A percentile compares a stretch with the other conserved stretches of the same genome.
Evolutionary conservation across 108 stramenopile genomes (phyloP).

Genomic region (Nannochloropsis gaditana): DNA sequence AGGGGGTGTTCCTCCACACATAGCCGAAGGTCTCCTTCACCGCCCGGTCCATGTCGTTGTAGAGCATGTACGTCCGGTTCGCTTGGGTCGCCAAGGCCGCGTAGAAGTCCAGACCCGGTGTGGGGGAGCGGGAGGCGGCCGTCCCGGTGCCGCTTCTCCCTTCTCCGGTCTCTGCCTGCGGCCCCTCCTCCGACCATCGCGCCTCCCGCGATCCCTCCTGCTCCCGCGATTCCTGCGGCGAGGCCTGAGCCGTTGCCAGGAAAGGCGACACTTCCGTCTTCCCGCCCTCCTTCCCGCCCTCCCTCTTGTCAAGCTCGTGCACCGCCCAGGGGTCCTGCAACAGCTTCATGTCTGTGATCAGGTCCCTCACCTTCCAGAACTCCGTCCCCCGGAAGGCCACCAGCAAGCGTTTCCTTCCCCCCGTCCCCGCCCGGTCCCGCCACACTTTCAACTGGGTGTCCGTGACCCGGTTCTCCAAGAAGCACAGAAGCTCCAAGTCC

Average conservation of each 20-base stretch:
- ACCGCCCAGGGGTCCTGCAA: neutral
- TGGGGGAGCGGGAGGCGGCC: too few relatives aligned
- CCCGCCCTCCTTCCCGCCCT: neutral
- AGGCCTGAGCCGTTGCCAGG: neutral
- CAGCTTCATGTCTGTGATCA: neutral
- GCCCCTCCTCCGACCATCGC: too few relatives aligned
- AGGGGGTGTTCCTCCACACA: neutral
- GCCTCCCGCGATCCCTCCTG: neutral
- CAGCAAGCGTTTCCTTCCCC: neutral
- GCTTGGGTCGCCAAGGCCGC: neutral
- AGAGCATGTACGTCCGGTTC: slow-evolving; percentile 5
- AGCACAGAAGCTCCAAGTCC: neutral
- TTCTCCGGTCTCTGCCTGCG: neutral
- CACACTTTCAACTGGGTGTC: neutral
- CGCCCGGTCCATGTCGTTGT: slow-evolving; percentile 8
- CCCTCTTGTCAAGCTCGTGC: neutral
- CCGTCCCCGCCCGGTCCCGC: neutral
- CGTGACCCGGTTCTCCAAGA: neutral
- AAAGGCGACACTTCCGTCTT: neutral
- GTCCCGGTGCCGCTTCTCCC: too few relatives aligned
- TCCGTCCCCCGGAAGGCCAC: neutral
- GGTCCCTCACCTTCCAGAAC: slow-evolving; percentile 3
- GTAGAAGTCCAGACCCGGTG: neutral
- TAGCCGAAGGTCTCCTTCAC: neutral
- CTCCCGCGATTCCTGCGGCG: neutral